Percentiles rank a stretch among this genome's conserved stretches.
phyloP scores from a whole-genome alignment of 495 filamentous ascomycete species.

The Podospora comata region DNA sequence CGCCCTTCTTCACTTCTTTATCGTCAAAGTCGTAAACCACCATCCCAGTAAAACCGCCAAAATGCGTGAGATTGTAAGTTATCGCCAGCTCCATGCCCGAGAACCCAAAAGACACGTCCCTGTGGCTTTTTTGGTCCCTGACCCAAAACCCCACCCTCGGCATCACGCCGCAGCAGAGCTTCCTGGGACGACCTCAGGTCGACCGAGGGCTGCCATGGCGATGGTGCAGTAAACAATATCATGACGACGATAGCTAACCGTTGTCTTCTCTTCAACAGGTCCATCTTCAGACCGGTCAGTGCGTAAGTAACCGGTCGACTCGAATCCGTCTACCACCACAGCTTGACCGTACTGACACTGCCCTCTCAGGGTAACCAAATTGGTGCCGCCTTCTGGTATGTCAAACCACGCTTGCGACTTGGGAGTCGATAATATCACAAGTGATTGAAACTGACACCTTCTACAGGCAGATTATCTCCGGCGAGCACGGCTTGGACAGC shows the following conservation, averaged over 20 bases:
- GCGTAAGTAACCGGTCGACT: slow-evolving; percentile 63
- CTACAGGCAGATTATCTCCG: slow-evolving; percentile 80
- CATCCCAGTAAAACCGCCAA: slow-evolving; percentile 42
- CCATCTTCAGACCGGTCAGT: slow-evolving; percentile 99
- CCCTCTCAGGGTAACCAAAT: slow-evolving; percentile 92
- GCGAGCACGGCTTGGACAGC: slow-evolving; percentile 98
- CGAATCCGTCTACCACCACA: slow-evolving; percentile 26
- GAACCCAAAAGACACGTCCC: slow-evolving; percentile 77
- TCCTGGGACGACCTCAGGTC: slow-evolving; percentile 11
- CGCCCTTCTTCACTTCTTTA: slow-evolving; percentile 24
- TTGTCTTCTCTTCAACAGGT: slow-evolving; percentile 58
- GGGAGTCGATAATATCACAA: not conserved
- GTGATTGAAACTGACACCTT: slow-evolving; percentile 20
- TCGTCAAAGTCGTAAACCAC: slow-evolving; percentile 1
- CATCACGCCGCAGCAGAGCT: slow-evolving; percentile 3
- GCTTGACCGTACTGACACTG: slow-evolving; percentile 27
- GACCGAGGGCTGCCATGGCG: slow-evolving; percentile 8
- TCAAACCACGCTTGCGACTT: not conserved
- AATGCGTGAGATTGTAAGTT: slow-evolving; percentile 94
- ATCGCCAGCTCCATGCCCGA: slow-evolving; percentile 22
- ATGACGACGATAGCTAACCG: slow-evolving; percentile 32
- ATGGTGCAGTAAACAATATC: slow-evolving; percentile 21
- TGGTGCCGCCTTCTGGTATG: slow-evolving; percentile 95
- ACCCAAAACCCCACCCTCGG: slow-evolving; percentile 37
- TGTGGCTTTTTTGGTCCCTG: slow-evolving; percentile 33